Conservation (phyloP, 345 rosid genomes). For the Isatis tinctoria region DNA sequence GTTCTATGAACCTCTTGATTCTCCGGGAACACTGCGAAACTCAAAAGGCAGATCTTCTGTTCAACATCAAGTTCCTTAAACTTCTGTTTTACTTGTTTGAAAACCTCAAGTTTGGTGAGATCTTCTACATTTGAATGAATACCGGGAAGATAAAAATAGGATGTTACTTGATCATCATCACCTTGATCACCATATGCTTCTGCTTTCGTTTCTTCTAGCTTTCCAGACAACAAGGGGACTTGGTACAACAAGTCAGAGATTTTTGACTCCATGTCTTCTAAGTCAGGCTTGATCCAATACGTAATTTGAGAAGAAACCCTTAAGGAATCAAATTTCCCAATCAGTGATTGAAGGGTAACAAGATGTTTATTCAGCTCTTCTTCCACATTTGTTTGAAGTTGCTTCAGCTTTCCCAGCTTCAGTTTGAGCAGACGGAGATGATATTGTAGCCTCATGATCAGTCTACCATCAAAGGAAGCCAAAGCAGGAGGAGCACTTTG, state of each 20-base stretch:
- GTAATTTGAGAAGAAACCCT: background rate
- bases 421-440: background rate
- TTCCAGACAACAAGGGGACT: slow-evolving; percentile 8
- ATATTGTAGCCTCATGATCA: background rate
- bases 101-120: background rate
- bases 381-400: background rate
- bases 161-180: background rate
- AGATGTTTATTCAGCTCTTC: background rate
- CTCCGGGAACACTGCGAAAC: slow-evolving; percentile 45
- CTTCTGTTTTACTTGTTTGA: background rate
- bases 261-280: slow-evolving; percentile 7
- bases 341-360: background rate
- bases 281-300: background rate
- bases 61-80: slow-evolving; percentile 9
- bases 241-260: slow-evolving; percentile 18
- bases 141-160: background rate
- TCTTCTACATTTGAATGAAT: background rate
- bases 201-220: background rate
- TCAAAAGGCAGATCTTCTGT: slow-evolving; percentile 32
- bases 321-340: background rate
- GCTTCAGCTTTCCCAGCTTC: slow-evolving; percentile 9
- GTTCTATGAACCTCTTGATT: slow-evolving; percentile 35
- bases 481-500: background rate
- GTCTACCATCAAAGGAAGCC: background rate
- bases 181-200: background rate